phyloP scores from a whole-genome alignment of 768 basidiomycete genomes.

The Leccinum pellstonianum region DNA sequence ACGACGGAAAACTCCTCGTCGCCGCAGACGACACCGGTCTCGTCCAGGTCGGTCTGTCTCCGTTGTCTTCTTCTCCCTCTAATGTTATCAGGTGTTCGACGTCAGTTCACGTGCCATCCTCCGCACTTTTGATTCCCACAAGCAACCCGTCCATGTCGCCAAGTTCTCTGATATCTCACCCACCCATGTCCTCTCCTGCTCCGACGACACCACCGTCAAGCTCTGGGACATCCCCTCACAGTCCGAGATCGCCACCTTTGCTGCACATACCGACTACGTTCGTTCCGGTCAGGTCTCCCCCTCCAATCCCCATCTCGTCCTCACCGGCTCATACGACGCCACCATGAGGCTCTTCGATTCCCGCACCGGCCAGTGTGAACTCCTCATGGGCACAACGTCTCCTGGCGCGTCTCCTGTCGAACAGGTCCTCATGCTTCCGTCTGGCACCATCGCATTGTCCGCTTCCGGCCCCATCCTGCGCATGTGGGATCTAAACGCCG shows the following conservation, averaged over 20 bases:
- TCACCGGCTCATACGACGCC: slow-evolving; percentile 94
- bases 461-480: slow-evolving; percentile 90
- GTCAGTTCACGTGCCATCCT: slow-evolving; percentile 91
- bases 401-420: slow-evolving; percentile 65
- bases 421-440: slow-evolving; percentile 89
- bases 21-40: slow-evolving; percentile 94
- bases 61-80: not conserved
- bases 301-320: slow-evolving; percentile 76
- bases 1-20: slow-evolving; percentile 91
- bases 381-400: slow-evolving; percentile 61
- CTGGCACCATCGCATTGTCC: slow-evolving; percentile 81
- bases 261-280: slow-evolving; percentile 92
- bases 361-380: slow-evolving; percentile 79
- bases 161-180: slow-evolving; percentile 83
- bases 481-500: slow-evolving; percentile 93
- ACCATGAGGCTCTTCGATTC: slow-evolving; percentile 87
- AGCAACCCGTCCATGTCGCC: slow-evolving; percentile 94
- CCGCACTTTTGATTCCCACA: slow-evolving; percentile 88
- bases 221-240: slow-evolving; percentile 96
- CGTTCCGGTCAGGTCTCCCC: slow-evolving; percentile 87
- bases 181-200: slow-evolving; percentile 88
- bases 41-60: slow-evolving; percentile 51
- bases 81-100: slow-evolving; percentile 77
- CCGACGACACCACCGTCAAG: slow-evolving; percentile 92
- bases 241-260: slow-evolving; percentile 72